A percentile compares a stretch with the other conserved stretches of the same genome.
Evolutionary conservation across 139 green algal genomes (phyloP).

Genomic region (Diplosphaera chodatii): DNA sequence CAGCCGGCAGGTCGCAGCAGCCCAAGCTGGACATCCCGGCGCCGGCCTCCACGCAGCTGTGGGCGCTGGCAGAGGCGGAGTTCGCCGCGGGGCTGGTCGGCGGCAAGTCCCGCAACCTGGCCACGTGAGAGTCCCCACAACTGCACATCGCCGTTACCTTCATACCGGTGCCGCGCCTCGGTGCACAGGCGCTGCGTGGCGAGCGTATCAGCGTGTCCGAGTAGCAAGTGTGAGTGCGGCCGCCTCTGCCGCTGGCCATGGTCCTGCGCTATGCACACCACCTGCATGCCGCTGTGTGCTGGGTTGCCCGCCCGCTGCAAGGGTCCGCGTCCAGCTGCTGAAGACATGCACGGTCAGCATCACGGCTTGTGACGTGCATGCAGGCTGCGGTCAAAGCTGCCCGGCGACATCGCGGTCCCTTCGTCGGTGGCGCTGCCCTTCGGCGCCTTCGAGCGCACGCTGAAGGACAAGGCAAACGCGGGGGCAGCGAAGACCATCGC

Average conservation of each 20-base stretch:
- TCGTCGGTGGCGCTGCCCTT: constrained; percentile 75
- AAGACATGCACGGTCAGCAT: too few species aligned
- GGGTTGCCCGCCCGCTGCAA: too few species aligned
- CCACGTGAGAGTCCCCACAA: constrained; percentile 1
- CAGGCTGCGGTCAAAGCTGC: constrained; percentile 39
- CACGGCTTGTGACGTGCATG: too few species aligned
- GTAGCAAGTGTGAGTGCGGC: too few species aligned
- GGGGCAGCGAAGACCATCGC: constrained; percentile 18
- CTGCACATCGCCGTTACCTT: too few species aligned
- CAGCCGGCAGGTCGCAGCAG: neutral
- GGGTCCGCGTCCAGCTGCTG: too few species aligned
- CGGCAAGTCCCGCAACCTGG: constrained; percentile 71
- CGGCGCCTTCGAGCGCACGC: constrained; percentile 71
- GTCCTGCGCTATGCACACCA: too few species aligned
- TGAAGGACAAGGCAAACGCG: constrained; percentile 47
- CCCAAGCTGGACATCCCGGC: constrained; percentile 10
- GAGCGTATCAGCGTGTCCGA: too few species aligned
- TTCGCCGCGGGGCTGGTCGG: constrained; percentile 62
- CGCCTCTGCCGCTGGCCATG: too few species aligned
- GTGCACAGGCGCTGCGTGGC: too few species aligned
- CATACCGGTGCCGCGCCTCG: too few species aligned
- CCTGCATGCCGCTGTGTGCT: too few species aligned
- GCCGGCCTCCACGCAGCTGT: constrained; percentile 5
- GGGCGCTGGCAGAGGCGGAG: constrained; percentile 45
- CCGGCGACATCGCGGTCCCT: constrained; percentile 27